Evolutionary conservation across 2,329 filamentous ascomycete genomes (phyloP), one percentile per base, ranked within the genome.

Genomic region (Xylariales sp.): DNA sequence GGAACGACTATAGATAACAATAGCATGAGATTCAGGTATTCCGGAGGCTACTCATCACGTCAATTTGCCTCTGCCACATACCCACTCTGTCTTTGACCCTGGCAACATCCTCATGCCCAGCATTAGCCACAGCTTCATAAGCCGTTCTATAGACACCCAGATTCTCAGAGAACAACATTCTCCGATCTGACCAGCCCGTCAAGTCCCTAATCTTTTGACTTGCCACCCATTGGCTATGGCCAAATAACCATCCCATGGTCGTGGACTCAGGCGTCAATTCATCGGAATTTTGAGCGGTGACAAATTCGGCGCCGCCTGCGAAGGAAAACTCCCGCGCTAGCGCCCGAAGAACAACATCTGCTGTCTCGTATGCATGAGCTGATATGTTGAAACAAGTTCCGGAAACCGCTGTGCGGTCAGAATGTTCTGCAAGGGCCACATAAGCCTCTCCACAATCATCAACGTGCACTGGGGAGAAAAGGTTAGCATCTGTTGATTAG

Each of bases 391-490:
- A 74, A 4, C 51, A 60, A 41, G 71, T 57, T 0, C 65, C 66
- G 3, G 49, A 52, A 1, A 73, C 56, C 1, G 49, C 52, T 1
- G 25, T 36, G 15, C 61, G 56, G 9, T 57, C 46, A 2, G 46
- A 11, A n/a, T 69, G 58, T 19, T 58, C 52, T 0, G 69, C 71
- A 3, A 75, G 55, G 1, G 66, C 59, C 3, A 73, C 53, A 43
- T 74, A 76, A 0, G 69, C 70, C 12, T 69, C 65, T 2, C 54
- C 70, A 34, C 69, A 73, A 46, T 75, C 71, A 46, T 74, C 71
- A 10, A 74, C 59, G 44, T 75, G 71, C 27, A 66, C 27, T 32
- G 10, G 7, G 29, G 4, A 20, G n/a, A n/a, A 12, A 18, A 18
- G 1, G 19, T 22, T 21, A 20, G 16, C 16, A 34, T n/a, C 10